Evolutionary conservation across 78 protist genomes (phyloP).

Genomic region (Bodo saltans): DNA sequence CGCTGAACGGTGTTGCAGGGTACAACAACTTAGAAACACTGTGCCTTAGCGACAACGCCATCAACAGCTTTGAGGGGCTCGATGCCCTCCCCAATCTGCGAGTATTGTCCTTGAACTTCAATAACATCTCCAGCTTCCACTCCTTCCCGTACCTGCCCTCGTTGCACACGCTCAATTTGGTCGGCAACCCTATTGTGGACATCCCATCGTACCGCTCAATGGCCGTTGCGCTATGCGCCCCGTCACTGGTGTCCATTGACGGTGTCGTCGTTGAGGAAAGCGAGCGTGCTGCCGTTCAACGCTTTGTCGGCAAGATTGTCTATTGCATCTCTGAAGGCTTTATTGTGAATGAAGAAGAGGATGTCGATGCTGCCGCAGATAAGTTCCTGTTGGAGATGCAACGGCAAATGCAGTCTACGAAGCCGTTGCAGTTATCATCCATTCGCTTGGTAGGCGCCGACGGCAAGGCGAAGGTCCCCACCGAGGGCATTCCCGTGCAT

Average conservation of each 20-base stretch:
- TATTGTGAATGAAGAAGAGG: background rate
- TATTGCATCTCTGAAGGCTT: slow-evolving; percentile 21
- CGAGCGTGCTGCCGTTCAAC: background rate
- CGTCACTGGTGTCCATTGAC: background rate
- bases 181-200: slow-evolving; percentile 29
- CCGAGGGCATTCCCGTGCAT: slow-evolving; percentile 17
- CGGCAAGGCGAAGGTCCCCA: background rate
- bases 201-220: background rate
- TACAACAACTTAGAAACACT: slow-evolving; percentile 6
- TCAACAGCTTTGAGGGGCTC: slow-evolving; percentile 21
- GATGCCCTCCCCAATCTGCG: slow-evolving; percentile 18
- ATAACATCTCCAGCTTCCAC: background rate
- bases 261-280: background rate
- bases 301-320: slow-evolving; percentile 22
- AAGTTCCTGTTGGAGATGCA: slow-evolving; percentile 14
- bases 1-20: slow-evolving; percentile 2
- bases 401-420: background rate
- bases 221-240: slow-evolving; percentile 8
- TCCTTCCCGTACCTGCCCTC: slow-evolving; percentile 33
- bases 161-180: slow-evolving; percentile 23
- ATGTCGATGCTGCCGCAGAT: slow-evolving; percentile 2
- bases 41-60: slow-evolving; percentile 5
- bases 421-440: background rate
- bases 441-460: background rate
- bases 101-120: slow-evolving; percentile 28